Evolutionary conservation across 1,284 basidiomycete species (phyloP).

Genomic region (Abortiporus biennis): DNA sequence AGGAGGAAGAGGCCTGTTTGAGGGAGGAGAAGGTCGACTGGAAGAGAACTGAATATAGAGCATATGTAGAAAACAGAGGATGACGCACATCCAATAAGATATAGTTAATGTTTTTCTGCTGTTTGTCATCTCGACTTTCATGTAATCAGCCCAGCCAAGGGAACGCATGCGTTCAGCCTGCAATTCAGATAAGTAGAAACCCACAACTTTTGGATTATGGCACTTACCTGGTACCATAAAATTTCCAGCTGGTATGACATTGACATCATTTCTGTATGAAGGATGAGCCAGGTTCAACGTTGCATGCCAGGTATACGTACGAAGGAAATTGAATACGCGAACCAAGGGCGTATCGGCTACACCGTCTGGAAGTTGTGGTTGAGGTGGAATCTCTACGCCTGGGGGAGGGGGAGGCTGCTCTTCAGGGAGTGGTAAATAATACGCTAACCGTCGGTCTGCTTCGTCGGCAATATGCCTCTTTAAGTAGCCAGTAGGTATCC

Average conservation of each 20-base stretch:
- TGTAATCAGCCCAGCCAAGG: constrained; percentile 73
- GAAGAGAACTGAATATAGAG: constrained; percentile 5
- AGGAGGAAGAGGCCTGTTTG: constrained; percentile 33
- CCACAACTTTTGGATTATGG: background rate
- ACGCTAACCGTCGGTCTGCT: constrained; percentile 58
- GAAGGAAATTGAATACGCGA: constrained; percentile 74
- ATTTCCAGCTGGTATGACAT: constrained; percentile 82
- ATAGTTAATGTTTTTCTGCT: constrained; percentile 60
- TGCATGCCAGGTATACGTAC: constrained; percentile 46
- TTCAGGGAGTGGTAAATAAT: constrained; percentile 47
- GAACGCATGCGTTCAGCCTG: constrained; percentile 67
- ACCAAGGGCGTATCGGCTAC: constrained; percentile 72
- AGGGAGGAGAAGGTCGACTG: constrained; percentile 31
- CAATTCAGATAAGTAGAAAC: background rate
- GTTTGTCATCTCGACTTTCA: constrained; percentile 56
- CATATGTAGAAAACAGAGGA: background rate
- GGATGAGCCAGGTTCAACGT: background rate
- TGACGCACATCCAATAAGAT: constrained; percentile 72
- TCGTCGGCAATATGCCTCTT: constrained; percentile 69
- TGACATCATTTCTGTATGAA: constrained; percentile 79
- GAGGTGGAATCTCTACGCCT: constrained; percentile 35
- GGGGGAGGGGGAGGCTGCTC: constrained; percentile 34
- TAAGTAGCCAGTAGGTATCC: constrained; percentile 53
- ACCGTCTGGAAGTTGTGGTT: constrained; percentile 51
- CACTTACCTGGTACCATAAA: constrained; percentile 65